These are phyloP conservation scores for Xerocomellus chrysenteron DNA, from an alignment of 768 basidiomycete genomes.

Conservation along the genomic window DNA sequence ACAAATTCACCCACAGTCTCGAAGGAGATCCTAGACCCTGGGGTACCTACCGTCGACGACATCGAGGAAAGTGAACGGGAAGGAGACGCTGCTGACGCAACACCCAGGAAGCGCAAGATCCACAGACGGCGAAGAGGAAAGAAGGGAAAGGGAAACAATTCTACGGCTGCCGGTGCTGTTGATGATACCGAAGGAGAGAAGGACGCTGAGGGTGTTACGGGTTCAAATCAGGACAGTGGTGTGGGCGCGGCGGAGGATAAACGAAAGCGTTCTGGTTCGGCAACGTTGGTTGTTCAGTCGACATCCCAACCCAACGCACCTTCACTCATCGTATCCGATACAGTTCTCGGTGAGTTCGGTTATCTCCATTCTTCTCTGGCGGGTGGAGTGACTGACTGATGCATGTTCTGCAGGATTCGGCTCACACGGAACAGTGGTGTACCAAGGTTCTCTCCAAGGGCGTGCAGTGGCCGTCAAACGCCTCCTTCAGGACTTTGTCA, in stretches of 20 bases:
- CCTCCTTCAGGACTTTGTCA: slow-evolving; percentile 91
- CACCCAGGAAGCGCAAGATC: slow-evolving; percentile 42
- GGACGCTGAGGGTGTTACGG: slow-evolving; percentile 20
- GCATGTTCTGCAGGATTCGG: slow-evolving; percentile 68
- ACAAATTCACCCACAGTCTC: slow-evolving; percentile 2
- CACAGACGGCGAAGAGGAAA: slow-evolving; percentile 48
- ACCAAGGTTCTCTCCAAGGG: slow-evolving; percentile 91
- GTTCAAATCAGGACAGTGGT: slow-evolving; percentile 40
- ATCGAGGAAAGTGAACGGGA: slow-evolving; percentile 64
- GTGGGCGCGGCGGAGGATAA: slow-evolving; percentile 21
- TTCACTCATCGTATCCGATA: slow-evolving; percentile 71
- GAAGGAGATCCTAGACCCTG: slow-evolving; percentile 11
- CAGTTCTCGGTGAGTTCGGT: slow-evolving; percentile 61
- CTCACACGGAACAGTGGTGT: slow-evolving; percentile 96
- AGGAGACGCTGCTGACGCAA: slow-evolving; percentile 38
- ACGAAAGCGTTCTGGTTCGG: slow-evolving; percentile 2
- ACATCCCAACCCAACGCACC: slow-evolving; percentile 31
- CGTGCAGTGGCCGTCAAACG: slow-evolving; percentile 99
- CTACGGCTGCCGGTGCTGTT: slow-evolving; percentile 5
- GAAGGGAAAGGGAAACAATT: slow-evolving; percentile 46
- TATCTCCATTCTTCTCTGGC: neutral
- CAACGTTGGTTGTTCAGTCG: slow-evolving; percentile 26
- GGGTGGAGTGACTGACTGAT: neutral
- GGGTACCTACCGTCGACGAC: slow-evolving; percentile 30
- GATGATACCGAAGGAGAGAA: slow-evolving; percentile 28